These are phyloP conservation scores for Peribolospora baueri DNA, from an alignment of 768 basidiomycete genomes.

Conservation along the genomic window DNA sequence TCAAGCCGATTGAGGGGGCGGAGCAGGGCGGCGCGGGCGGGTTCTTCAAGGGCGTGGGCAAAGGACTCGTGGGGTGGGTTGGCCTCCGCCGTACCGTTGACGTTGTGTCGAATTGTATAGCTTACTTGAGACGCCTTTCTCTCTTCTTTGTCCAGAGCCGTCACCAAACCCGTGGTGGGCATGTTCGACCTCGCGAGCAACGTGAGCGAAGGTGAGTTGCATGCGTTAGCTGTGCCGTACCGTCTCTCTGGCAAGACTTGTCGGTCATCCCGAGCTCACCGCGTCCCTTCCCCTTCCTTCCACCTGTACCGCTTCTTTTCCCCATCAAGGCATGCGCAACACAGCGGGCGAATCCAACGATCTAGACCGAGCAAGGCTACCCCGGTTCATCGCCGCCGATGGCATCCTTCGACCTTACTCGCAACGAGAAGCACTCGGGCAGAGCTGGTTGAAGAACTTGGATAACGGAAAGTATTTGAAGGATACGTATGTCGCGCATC, in stretches of 20 bases:
- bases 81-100: constrained; percentile 3
- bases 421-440: constrained; percentile 68
- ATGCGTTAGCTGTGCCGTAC: background rate
- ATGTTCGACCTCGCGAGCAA: constrained; percentile 90
- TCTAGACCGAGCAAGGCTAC: constrained; percentile 65
- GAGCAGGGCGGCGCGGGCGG: constrained; percentile 80
- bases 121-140: background rate
- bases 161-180: constrained; percentile 91
- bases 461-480: constrained; percentile 64
- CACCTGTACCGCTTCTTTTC: background rate
- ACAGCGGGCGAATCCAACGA: constrained; percentile 86
- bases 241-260: background rate
- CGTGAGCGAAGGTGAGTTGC: constrained; percentile 50
- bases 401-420: constrained; percentile 81
- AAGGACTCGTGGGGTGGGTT: constrained; percentile 70
- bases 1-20: constrained; percentile 92
- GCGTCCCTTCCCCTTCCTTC: background rate
- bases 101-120: background rate
- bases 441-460: constrained; percentile 89
- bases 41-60: constrained; percentile 94
- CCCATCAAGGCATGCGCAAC: constrained; percentile 57
- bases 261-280: background rate
- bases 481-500: constrained; percentile 76
- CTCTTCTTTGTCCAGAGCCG: constrained; percentile 29
- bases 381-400: constrained; percentile 64